Evolutionary conservation across 2,329 filamentous ascomycete species (phyloP).

Genomic region (Diaporthe capsici): DNA sequence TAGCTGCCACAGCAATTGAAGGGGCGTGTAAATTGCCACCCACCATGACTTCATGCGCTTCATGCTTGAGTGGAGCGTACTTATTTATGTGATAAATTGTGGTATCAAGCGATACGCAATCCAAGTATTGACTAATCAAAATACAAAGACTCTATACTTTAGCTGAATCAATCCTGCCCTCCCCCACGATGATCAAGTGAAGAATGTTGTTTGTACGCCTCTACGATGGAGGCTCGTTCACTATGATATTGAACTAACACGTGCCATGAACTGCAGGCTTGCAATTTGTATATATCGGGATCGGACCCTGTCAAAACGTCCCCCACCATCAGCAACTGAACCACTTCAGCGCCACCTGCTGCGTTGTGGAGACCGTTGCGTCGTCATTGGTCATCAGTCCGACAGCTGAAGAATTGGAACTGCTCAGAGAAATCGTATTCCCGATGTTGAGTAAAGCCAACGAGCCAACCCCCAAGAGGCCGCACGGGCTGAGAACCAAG

Average conservation of each 20-base stretch:
- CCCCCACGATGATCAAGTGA: not conserved
- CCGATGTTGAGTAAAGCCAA: conserved; percentile 9
- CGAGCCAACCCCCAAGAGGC: conserved; percentile 46
- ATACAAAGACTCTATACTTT: not conserved
- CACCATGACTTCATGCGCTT: too few species aligned
- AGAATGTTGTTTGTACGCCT: not conserved
- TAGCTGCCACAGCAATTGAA: too few species aligned
- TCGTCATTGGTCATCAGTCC: conserved; percentile 42
- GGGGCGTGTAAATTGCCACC: too few species aligned
- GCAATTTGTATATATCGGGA: not conserved
- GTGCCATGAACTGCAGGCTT: not conserved
- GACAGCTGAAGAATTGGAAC: conserved; percentile 31
- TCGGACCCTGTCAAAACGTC: not conserved
- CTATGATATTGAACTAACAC: not conserved
- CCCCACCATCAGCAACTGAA: not conserved
- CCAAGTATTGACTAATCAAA: not conserved
- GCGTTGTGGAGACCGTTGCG: conserved; percentile 40
- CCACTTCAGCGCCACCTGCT: conserved; percentile 36
- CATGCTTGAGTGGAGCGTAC: not conserved
- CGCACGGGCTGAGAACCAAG: conserved; percentile 36
- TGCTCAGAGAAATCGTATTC: conserved; percentile 36
- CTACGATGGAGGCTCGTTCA: too few species aligned
- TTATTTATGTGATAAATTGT: not conserved
- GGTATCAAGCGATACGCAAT: not conserved
- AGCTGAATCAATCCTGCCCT: not conserved